These are phyloP conservation scores for Apiosordaria backusii DNA, from an alignment of 495 filamentous ascomycete genomes.

Conservation along the genomic window DNA sequence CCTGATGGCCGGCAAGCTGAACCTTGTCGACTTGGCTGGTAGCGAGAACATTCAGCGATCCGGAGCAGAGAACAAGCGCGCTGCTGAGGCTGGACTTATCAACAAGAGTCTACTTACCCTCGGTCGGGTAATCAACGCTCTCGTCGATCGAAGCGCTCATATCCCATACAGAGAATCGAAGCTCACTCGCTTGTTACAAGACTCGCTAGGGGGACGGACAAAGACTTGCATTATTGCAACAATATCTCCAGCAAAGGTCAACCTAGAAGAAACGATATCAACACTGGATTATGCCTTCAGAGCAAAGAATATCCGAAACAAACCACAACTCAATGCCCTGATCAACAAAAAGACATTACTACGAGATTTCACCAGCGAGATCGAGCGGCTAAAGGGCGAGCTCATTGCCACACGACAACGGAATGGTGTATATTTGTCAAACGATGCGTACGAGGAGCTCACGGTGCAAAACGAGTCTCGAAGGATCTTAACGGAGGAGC, in stretches of 20 bases:
- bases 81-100: conserved; percentile 91
- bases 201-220: conserved; percentile 89
- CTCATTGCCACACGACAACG: conserved; percentile 88
- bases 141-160: conserved; percentile 86
- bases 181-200: conserved; percentile 88
- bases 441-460: conserved; percentile 81
- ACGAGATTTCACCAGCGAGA: conserved; percentile 85
- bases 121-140: conserved; percentile 93
- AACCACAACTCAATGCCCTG: conserved; percentile 88
- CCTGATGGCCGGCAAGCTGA: conserved; percentile 90
- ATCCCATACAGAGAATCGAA: conserved; percentile 98
- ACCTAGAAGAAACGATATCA: conserved; percentile 95
- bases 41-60: conserved; percentile 97
- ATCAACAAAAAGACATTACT: conserved; percentile 90
- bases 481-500: conserved; percentile 88
- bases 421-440: conserved; percentile 89
- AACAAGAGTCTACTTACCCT: conserved; percentile 96
- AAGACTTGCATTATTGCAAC: conserved; percentile 99
- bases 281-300: conserved; percentile 96
- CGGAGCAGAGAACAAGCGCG: conserved; percentile 95
- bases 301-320: conserved; percentile 97
- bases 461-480: conserved; percentile 87
- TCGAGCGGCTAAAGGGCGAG: conserved; percentile 89
- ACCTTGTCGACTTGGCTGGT: conserved; percentile 92
- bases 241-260: conserved; percentile 87